These are phyloP conservation scores for Xylariaceae sp. DNA, from an alignment of 2,329 filamentous ascomycete genomes.

Conservation along the genomic window DNA sequence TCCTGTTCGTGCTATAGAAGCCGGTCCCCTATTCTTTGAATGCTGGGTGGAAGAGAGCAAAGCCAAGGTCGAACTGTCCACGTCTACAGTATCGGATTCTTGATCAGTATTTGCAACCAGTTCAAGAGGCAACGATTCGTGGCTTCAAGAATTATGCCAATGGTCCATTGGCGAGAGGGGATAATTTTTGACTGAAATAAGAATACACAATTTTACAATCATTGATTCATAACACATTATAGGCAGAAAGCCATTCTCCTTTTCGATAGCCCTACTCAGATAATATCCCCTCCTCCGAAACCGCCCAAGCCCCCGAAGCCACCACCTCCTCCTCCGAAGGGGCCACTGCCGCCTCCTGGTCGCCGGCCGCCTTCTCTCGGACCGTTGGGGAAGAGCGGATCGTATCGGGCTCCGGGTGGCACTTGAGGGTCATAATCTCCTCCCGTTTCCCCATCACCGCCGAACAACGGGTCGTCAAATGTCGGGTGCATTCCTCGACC, in stretches of 20 bases:
- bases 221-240: neutral
- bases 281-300: conserved; percentile 30
- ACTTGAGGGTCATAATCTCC: conserved; percentile 65
- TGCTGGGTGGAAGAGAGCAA: conserved; percentile 62
- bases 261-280: conserved; percentile 13
- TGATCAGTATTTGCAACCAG: neutral
- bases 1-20: conserved; percentile 52
- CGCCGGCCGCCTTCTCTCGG: conserved; percentile 46
- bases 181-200: too few relatives aligned
- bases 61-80: conserved; percentile 33
- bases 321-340: conserved; percentile 36
- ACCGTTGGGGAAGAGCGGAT: conserved; percentile 74
- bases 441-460: conserved; percentile 48
- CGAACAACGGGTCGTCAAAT: conserved; percentile 86
- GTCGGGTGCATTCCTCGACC: conserved; percentile 92
- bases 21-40: conserved; percentile 63
- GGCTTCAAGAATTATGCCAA: too few relatives aligned
- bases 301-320: conserved; percentile 34
- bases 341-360: conserved; percentile 36
- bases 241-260: neutral
- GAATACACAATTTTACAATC: too few relatives aligned
- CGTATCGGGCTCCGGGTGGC: conserved; percentile 87
- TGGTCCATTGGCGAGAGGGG: too few relatives aligned
- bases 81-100: conserved; percentile 5
- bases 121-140: neutral